Evolutionary conservation across 768 basidiomycete species (phyloP), one percentile per base, ranked within the genome.

Genomic region (Suillus alpinus): DNA sequence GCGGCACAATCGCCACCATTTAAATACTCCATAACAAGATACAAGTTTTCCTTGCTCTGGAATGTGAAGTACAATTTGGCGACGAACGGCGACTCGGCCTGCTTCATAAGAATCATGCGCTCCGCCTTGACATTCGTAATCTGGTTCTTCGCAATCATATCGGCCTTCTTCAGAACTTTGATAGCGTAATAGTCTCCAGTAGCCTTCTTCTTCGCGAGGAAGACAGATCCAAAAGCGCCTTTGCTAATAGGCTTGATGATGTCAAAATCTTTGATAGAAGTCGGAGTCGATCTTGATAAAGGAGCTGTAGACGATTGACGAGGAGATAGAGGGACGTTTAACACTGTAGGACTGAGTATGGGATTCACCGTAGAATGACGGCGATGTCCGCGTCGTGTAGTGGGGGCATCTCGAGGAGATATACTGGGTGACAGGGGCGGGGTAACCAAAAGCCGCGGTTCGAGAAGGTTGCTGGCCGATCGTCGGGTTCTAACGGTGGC

Each of bases 61-160:
- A 99, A 99, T 18, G 97, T 98, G 77, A 95, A 99, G 78, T 91
- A 99, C 37, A 99, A 80, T 75, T 97, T 97, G 53, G 94, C 94
- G 55, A 98, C 97, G 69, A 98, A 96, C 16, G 97, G 96, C 9
- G 95, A 97, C 74, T 97, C 95, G 1, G 96, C 92, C 75, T 98
- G 96, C 73, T 95, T 95, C 97, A 99, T 99, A 66, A 99, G 83
- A 69, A 99, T 99, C 88, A 97, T 98, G 60, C 97, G 85, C 78
- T 99, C 97, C 2, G 97, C 97, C 77, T 98, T 98, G 74, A 99
- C 97, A 72, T 98, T 99, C 53, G 97, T 98, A 73, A 99, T 96
- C 75, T 99, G 97, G 79, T 99, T 99, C 84, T 99, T 99, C 43
- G 97, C 93, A 73, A 99, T 98, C 97, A 99, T 99, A 76, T 99